Evolutionary conservation across 1,284 basidiomycete species (phyloP), one percentile per base, ranked within the genome.

Genomic region (Agroathelia rolfsii): DNA sequence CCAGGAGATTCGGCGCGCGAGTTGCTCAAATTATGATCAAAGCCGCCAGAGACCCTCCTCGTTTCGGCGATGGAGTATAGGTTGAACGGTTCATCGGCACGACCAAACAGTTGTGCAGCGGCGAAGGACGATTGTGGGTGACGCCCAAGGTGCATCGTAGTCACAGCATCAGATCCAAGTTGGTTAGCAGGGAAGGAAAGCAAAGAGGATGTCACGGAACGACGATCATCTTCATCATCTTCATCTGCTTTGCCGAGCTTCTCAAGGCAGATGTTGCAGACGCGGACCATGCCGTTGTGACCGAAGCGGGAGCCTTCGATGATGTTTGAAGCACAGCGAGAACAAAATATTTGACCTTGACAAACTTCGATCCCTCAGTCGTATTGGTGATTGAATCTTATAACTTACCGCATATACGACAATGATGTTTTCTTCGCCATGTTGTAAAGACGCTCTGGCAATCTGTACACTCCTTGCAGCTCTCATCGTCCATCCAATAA

Each of bases 401-500:
- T 28, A 11, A 55, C 73, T 36, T 50, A 81, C 84, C 90, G 51
- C 90, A 92, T 53, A 90, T 90, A 13, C 87, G 74, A 61, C 92
- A 95, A 52, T 96, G 92, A 51, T 96, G 92, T 51, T 94, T 95
- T 38, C 92, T 64, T 33, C 90, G 67, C 84, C 89, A 94, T 3
- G 89, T 76, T 2, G 87, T 88, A 55, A 96, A 96, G 10, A 84
- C 66, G 41, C 84, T 86, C 55, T 78, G 88, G 61, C 90, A 95
- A 53, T 93, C 87, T 51, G 88, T 93, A 51, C 90, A 95, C 49
- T 96, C 94, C 51, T 86, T 95, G 48, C 86, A 89, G 37, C 86
- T 84, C 49, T 93, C 88, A 51, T 98, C 95, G 40, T 92, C 87
- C 87, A 95, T 94, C 92, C 92, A 96, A 51, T 94, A 95, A 49